These are phyloP conservation scores for Heliamphora exappendiculata DNA, from an alignment of 148 eudicot species.

Conservation along the genomic window DNA sequence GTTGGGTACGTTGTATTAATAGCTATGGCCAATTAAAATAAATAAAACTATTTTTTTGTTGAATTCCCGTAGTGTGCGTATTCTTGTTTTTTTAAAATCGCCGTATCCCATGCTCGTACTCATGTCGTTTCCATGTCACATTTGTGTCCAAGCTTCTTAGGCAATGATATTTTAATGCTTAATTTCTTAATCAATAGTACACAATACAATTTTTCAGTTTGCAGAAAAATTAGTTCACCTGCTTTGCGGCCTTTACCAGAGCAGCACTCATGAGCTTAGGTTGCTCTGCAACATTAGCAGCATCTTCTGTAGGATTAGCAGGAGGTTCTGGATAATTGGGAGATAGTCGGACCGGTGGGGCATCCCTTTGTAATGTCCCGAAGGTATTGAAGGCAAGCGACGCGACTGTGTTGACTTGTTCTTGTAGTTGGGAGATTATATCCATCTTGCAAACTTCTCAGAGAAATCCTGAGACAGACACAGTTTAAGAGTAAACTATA, in stretches of 20 bases:
- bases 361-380: conserved; percentile 87
- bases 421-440: conserved; percentile 90
- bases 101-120: no score
- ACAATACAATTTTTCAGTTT: no score
- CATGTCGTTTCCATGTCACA: no score
- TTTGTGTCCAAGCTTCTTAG: no score
- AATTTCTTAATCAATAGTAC: no score
- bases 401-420: conserved; percentile 69
- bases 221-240: conserved; percentile 31
- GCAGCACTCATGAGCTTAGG: conserved; percentile 67
- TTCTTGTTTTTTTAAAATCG: no score
- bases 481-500: background rate
- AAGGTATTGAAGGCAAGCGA: conserved; percentile 71
- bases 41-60: no score
- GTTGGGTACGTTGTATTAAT: no score
- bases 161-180: no score
- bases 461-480: background rate
- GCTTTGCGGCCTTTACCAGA: conserved; percentile 89
- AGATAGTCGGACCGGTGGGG: conserved; percentile 84
- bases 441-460: conserved; percentile 42
- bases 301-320: conserved; percentile 36
- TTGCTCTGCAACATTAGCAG: conserved; percentile 49
- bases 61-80: no score
- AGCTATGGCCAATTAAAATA: no score
- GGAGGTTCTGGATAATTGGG: conserved; percentile 89